These are phyloP conservation scores for Platanthera guangdongensis DNA, from an alignment of 106 monocot species.

Conservation along the genomic window DNA sequence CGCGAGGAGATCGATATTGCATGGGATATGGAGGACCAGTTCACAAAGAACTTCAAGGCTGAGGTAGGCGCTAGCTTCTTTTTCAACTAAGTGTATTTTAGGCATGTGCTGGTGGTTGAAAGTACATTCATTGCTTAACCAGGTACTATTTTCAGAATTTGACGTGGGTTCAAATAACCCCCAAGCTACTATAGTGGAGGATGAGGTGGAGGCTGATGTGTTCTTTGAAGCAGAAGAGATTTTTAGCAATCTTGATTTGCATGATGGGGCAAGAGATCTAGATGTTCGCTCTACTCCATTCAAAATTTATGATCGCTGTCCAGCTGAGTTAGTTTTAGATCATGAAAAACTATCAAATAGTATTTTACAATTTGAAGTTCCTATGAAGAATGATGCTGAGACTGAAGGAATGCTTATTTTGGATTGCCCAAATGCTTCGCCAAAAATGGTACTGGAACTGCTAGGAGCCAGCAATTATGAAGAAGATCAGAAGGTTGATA, in stretches of 20 bases:
- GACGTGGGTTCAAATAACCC: conserved; percentile 33
- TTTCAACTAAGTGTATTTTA: conserved; percentile 13
- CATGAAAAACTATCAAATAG: conserved; percentile 20
- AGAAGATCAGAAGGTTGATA: conserved; percentile 3
- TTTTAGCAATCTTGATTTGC: conserved; percentile 63
- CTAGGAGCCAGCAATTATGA: background rate
- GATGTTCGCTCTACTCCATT: conserved; percentile 19
- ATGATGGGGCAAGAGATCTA: conserved; percentile 40
- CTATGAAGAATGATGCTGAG: background rate
- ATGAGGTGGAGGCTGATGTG: conserved; percentile 60
- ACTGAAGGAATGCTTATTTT: background rate
- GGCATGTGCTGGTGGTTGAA: conserved; percentile 22
- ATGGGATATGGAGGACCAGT: conserved; percentile 57
- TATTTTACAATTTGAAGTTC: conserved; percentile 12
- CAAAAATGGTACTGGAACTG: conserved; percentile 8
- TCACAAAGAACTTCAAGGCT: conserved; percentile 71
- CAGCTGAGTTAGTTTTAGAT: conserved; percentile 23
- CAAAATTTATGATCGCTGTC: conserved; percentile 13
- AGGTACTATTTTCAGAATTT: conserved; percentile 97
- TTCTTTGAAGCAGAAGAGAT: conserved; percentile 99
- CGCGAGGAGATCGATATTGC: conserved; percentile 61
- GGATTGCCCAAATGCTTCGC: conserved; percentile 13
- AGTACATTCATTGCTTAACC: conserved; percentile 58
- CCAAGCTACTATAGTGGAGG: conserved; percentile 25
- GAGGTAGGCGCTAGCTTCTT: conserved; percentile 55